Evolutionary conservation across 2,329 filamentous ascomycete species (phyloP), one percentile per base, ranked within the genome.

Genomic region (Akanthomyces uredinophilus): DNA sequence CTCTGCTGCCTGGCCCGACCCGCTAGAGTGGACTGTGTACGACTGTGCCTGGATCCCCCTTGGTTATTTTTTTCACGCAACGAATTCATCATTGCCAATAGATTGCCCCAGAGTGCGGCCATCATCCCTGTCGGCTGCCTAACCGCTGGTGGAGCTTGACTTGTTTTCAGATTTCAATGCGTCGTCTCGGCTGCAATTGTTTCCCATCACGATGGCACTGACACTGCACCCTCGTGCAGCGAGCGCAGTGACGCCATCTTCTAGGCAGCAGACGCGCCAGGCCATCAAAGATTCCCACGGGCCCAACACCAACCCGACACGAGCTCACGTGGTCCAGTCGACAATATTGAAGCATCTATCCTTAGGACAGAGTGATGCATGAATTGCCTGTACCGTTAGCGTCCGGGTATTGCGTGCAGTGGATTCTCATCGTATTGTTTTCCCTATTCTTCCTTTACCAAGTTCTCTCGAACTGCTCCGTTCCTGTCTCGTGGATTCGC

Each of bases 1-100:
- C n/a, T 60, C 58, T 60, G 58, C 58, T 60, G 58, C 58, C 58
- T 60, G 47, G 58, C 41, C 39, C 13, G 58, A 54, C 58, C 58
- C 58, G 57, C 47, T n/a, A 10, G 4, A 13, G 18, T 54, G 35
- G 51, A 18, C 37, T 53, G 29, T 18, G 24, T 16, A 3, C 13
- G 51, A 18, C 37, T 53, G 29, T 18, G 24, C 27, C 7, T n/a
- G 18, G 16, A 20, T 10, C 32, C 49, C 37, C n/a, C n/a, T 29
- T 3, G 49, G n/a, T n/a, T 6, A 7, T 27, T 10, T 51, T 32
- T 35, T 35, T 35, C 32, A 8, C 1, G 32, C 32, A 11, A 35
- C 10, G 32, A 35, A 18, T 29, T 51, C 27, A 18, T 54, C 16
- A 39, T 32, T 13, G 20, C 20, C 32, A 39, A 37, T 39, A 14